phyloP scores from a whole-genome alignment of 441 rosid genomes.

The Pelargonium australe region DNA sequence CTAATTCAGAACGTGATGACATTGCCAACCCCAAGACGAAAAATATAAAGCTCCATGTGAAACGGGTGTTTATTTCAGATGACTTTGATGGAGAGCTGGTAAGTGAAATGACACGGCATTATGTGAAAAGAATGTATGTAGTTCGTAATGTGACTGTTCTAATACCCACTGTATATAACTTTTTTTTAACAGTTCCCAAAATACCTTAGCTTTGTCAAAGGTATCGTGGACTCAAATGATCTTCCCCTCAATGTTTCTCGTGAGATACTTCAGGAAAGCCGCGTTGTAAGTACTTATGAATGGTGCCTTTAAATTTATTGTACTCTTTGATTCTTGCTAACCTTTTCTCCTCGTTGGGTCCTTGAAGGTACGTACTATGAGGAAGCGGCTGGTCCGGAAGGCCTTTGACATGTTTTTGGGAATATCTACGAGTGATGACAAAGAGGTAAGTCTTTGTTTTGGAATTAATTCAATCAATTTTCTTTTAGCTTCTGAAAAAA shows the following conservation, averaged over 20 bases:
- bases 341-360: not conserved
- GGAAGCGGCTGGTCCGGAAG: constrained; percentile 91
- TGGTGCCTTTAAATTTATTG: not conserved
- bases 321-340: not conserved
- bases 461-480: not conserved
- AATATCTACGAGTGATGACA: constrained; percentile 69
- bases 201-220: constrained; percentile 91
- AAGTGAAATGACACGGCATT: constrained; percentile 19
- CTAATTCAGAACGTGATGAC: constrained; percentile 91
- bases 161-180: not conserved
- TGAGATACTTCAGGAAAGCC: constrained; percentile 95
- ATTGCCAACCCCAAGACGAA: constrained; percentile 79
- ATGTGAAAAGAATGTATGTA: constrained; percentile 3
- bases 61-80: constrained; percentile 96
- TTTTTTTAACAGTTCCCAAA: constrained; percentile 59
- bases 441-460: constrained; percentile 49
- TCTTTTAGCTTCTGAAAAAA: not conserved
- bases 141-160: constrained; percentile 12
- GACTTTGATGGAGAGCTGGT: constrained; percentile 99
- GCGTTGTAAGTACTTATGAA: constrained; percentile 50
- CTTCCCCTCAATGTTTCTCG: constrained; percentile 97
- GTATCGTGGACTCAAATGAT: constrained; percentile 91
- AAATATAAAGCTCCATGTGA: constrained; percentile 79
- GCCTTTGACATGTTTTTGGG: constrained; percentile 96
- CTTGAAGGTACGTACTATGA: constrained; percentile 77